phyloP scores from a whole-genome alignment of 192 early-diverging fungal species.

The Blastocladiella britannica region DNA sequence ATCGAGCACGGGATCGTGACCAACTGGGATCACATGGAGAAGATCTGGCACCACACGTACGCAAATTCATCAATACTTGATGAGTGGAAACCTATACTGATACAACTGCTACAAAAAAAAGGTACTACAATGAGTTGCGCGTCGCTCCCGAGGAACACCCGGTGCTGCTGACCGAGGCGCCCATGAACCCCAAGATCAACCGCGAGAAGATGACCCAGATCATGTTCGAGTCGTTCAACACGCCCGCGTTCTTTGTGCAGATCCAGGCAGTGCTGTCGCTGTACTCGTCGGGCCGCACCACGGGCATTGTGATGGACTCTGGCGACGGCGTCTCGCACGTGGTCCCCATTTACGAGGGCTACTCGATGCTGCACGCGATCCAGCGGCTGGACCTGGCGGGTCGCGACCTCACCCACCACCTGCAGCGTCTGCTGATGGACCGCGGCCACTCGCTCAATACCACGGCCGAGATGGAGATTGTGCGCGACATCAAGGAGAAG shows the following conservation, averaged over 20 bases:
- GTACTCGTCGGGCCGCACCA: slow-evolving; percentile 90
- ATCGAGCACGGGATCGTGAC: slow-evolving; percentile 84
- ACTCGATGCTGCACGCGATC: slow-evolving; percentile 84
- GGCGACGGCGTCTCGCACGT: slow-evolving; percentile 97
- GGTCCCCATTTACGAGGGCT: slow-evolving; percentile 96
- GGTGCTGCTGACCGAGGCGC: slow-evolving; percentile 90
- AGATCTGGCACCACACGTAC: slow-evolving; percentile 93
- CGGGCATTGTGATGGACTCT: slow-evolving; percentile 95
- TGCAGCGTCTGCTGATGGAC: slow-evolving; percentile 82
- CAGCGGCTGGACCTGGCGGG: slow-evolving; percentile 91
- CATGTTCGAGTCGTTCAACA: slow-evolving; percentile 98
- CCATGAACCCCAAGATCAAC: slow-evolving; percentile 94
- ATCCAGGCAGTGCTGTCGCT: slow-evolving; percentile 94
- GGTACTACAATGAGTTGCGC: slow-evolving; percentile 95
- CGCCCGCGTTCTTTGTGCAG: slow-evolving; percentile 89
- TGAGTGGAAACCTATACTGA: too few relatives aligned
- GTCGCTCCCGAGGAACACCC: slow-evolving; percentile 96
- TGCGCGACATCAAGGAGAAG: slow-evolving; percentile 99
- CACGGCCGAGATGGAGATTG: slow-evolving; percentile 92
- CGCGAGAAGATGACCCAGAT: slow-evolving; percentile 99
- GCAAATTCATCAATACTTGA: too few relatives aligned
- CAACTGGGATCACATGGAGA: slow-evolving; percentile 89
- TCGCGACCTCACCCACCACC: slow-evolving; percentile 86
- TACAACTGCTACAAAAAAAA: too few relatives aligned
- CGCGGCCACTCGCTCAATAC: slow-evolving; percentile 91